These are phyloP conservation scores for Diaporthe humulicola DNA, from an alignment of 2,329 filamentous ascomycete genomes.

Conservation along the genomic window DNA sequence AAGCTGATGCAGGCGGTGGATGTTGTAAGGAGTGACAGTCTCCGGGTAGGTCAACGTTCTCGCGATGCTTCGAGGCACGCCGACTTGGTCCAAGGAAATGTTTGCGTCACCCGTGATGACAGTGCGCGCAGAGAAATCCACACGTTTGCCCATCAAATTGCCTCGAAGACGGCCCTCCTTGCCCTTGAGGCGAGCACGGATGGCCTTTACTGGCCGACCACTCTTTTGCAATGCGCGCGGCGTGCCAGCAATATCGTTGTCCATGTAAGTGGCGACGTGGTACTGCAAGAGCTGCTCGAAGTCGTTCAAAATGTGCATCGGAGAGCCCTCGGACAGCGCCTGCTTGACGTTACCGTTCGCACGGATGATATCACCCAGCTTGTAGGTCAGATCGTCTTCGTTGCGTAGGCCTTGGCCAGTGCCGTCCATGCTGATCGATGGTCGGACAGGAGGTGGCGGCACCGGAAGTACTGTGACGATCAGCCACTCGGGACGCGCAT, in stretches of 20 bases:
- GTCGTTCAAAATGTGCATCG: constrained; percentile 89
- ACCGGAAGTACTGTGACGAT: constrained; percentile 94
- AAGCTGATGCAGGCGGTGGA: constrained; percentile 87
- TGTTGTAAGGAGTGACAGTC: constrained; percentile 98
- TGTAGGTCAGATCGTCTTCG: constrained; percentile 99
- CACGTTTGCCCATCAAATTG: constrained; percentile 99
- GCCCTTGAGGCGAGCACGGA: constrained; percentile 96
- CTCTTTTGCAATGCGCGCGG: constrained; percentile 97
- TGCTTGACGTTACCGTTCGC: constrained; percentile 95
- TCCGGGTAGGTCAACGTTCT: constrained; percentile 95
- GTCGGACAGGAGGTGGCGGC: constrained; percentile 93
- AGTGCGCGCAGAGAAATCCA: constrained; percentile 99
- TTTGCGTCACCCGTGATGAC: constrained; percentile 99
- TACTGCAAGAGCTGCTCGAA: constrained; percentile 95
- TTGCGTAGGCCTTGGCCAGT: constrained; percentile 92
- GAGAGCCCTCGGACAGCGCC: constrained; percentile 91
- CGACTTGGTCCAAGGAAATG: constrained; percentile 95
- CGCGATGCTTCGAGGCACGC: constrained; percentile 94
- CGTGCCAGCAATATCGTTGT: constrained; percentile 97
- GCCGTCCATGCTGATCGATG: constrained; percentile 97
- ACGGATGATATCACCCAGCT: constrained; percentile 97
- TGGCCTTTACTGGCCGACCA: constrained; percentile 95
- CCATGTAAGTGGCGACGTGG: constrained; percentile 99
- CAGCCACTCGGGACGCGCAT: constrained; percentile 99
- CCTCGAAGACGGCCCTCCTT: constrained; percentile 98